phyloP scores from a whole-genome alignment of 2,329 filamentous ascomycete species.

The Elsinoe necatrix region DNA sequence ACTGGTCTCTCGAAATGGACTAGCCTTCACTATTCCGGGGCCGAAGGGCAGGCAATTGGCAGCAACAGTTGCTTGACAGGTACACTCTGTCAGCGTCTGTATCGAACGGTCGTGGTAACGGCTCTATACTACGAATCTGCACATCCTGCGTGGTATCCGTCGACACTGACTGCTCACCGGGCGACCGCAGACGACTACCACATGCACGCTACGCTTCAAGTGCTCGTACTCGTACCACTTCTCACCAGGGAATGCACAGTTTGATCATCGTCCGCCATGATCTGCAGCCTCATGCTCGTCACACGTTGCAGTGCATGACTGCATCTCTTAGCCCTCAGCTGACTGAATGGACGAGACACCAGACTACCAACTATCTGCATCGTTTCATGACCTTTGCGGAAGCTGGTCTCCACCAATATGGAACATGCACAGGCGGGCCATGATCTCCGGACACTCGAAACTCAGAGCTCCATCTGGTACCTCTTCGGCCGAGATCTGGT shows the following conservation, averaged over 20 bases:
- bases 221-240: not conserved
- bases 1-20: constrained; percentile 12
- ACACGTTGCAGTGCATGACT: not conserved
- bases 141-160: not conserved
- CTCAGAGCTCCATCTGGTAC: constrained; percentile 6
- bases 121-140: constrained; percentile 6
- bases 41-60: constrained; percentile 9
- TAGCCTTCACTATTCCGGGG: constrained; percentile 15
- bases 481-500: constrained; percentile 10
- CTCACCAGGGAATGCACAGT: not conserved
- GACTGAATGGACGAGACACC: not conserved
- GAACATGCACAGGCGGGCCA: constrained; percentile 5
- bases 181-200: not conserved
- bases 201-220: not conserved
- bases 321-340: constrained; percentile 1
- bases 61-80: constrained; percentile 7
- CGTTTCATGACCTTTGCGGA: constrained; percentile 6
- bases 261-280: constrained; percentile 6
- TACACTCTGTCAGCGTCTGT: constrained; percentile 1
- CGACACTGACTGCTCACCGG: constrained; percentile 7
- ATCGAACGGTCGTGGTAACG: constrained; percentile 6
- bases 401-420: not conserved
- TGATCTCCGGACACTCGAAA: constrained; percentile 2
- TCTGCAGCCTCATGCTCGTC: constrained; percentile 12
- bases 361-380: not conserved